Evolutionary conservation across 108 stramenopile genomes (phyloP), one percentile per base, ranked within the genome.

Genomic region (Skeletonema potamos): DNA sequence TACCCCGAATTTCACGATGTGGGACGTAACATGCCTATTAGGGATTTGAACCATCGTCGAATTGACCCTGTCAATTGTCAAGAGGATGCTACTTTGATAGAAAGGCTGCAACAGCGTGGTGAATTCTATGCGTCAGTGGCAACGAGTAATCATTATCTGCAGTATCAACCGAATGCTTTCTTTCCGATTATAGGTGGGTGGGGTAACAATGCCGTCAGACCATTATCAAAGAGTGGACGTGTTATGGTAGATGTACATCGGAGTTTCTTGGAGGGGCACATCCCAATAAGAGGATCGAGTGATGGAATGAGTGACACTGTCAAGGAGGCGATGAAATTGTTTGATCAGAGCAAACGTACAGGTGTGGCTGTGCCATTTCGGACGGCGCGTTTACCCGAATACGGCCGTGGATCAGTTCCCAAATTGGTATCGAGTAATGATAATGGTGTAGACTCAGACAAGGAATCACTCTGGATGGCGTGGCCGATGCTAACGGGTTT

Each of bases 221-320:
- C 87, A 0, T 57, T 88, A 51, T 70, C 75, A 29, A 88, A 88
- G 68, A 77, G 84, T 64, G 87, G 87, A 3, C 79, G 87, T 17
- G 84, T 88, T 46, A 88, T 88, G 87, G 82, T 88, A 9, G 87
- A 88, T 78, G 84, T 72, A 58, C 72, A 73, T 48, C 68, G 87
- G 33, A 85, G 87, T 27, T 77, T 77, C 46, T 37, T 88, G 58
- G 87, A 88, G 66, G 82, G 82, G 24, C 87, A 88, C 44, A 33
- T 88, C 8, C 84, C 87, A 17, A 76, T 88, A 4, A 67, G 87
- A 22, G 84, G 84, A 4, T 68, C 66, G 6, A 34, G 64, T n/a
- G 87, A 88, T 70, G 87, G 84, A 39, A 85, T 82, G 84, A 70
- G 63, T 15, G 87, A 88, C 60, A 88, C 87, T 2, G 87, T 88